Base-by-base conservation (phyloP, 805 yeast species). In the Debaryomyces hansenii region DNA sequence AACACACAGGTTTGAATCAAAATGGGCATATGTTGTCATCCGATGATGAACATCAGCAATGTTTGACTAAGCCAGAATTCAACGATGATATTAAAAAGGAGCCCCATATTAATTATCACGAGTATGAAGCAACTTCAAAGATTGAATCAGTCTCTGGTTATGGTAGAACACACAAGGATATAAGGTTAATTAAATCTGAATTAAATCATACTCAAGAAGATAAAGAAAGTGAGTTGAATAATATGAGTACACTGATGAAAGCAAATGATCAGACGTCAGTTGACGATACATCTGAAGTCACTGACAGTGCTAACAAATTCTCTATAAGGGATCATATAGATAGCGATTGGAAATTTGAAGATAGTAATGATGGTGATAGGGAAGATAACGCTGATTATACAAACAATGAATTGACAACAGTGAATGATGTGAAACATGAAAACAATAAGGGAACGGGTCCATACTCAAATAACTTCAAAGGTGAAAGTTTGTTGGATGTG, bases 321-420 rank as follows among this genome's bases (percentile, higher is more conserved):
- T 62, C 66, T 4, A 54, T 68, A 20, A 46, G 66, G 33, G 65
- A 62, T 47, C 67, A 67, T 39, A 58, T 66, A 44, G 72, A 67
- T 43, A 55, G 63, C 29, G 68, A 62, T 28, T 68, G 73, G 73
- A 67, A 66, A 50, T 58, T 63, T 35, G 72, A 68, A 43, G 67
- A 67, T 44, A 67, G 72, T 40, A 58, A 67, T 40, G 74, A 69
- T 52, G 74, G 73, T 10, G 74, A 69, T 41, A 53, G 59, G 37
- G 74, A 69, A 51, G 74, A 69, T 44, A 69, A 69, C 49, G 69
- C 60, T 37, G 66, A 59, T 9, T 50, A 46, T 33, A 62, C 67
- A 5, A 57, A 61, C 41, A 61, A 56, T 46, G 63, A 59, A 18
- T 36, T 46, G 11, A 44, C 51, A 20, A 37, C 44, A 10, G 16